These are phyloP conservation scores for Fusarium sp. DNA, from an alignment of 2,329 filamentous ascomycete species.

Conservation along the genomic window DNA sequence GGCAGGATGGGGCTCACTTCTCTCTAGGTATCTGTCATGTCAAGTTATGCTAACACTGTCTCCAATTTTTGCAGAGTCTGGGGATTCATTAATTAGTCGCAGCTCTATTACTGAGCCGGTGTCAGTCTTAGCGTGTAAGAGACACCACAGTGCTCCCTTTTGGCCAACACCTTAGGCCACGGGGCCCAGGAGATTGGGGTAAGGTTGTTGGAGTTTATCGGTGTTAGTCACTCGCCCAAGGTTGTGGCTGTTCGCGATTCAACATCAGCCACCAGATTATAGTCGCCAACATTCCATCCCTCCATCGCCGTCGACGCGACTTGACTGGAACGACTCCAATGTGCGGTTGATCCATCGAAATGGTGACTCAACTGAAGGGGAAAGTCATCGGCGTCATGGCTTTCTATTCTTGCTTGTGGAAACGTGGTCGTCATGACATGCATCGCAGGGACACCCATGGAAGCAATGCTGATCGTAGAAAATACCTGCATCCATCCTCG, in stretches of 20 bases:
- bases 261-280: conserved; percentile 29
- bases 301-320: conserved; percentile 5
- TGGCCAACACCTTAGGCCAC: conserved; percentile 33
- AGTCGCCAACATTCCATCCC: conserved; percentile 25
- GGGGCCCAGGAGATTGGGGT: conserved; percentile 39
- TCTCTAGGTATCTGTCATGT: conserved; percentile 10
- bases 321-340: neutral
- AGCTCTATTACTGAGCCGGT: conserved; percentile 22
- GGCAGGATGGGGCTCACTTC: conserved; percentile 7
- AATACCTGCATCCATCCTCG: conserved; percentile 11
- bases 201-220: conserved; percentile 25
- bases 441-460: conserved; percentile 29
- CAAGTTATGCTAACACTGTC: conserved; percentile 14
- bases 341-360: conserved; percentile 11
- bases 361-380: conserved; percentile 20
- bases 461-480: conserved; percentile 18
- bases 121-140: conserved; percentile 23
- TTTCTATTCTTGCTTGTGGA: conserved; percentile 8
- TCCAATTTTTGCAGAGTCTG: conserved; percentile 32
- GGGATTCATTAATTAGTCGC: conserved; percentile 31
- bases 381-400: conserved; percentile 30
- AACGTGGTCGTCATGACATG: conserved; percentile 41
- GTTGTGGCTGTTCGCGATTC: conserved; percentile 20
- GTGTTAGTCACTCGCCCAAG: conserved; percentile 12
- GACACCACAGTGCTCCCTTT: conserved; percentile 10